These are phyloP conservation scores for Populus hybrid DNA, from an alignment of 441 rosid genomes.

Conservation along the genomic window DNA sequence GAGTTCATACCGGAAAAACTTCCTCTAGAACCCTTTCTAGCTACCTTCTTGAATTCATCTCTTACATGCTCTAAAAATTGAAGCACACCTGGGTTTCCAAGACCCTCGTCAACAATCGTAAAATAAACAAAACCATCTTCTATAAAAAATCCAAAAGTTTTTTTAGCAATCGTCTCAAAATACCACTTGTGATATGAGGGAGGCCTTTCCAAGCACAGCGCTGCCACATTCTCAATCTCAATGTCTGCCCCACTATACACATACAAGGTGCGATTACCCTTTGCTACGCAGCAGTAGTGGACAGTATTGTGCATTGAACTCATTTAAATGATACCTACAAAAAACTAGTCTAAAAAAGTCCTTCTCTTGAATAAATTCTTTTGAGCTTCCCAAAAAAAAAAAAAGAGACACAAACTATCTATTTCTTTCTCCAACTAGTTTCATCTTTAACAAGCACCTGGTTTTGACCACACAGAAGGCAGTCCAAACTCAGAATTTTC, in stretches of 20 bases:
- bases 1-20: conserved; percentile 55
- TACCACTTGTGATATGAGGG: conserved; percentile 82
- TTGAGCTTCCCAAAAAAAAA: not conserved
- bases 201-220: conserved; percentile 52
- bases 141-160: conserved; percentile 59
- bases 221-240: conserved; percentile 47
- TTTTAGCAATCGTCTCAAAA: conserved; percentile 59
- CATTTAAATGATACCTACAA: conserved; percentile 25
- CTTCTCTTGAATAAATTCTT: not conserved
- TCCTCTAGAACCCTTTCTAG: conserved; percentile 54
- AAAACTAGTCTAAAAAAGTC: conserved; percentile 1
- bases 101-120: conserved; percentile 54
- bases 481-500: not conserved
- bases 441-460: not conserved
- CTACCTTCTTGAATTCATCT: conserved; percentile 59
- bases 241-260: conserved; percentile 50
- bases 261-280: conserved; percentile 46
- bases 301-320: conserved; percentile 52
- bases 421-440: not conserved
- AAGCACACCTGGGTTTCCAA: conserved; percentile 47
- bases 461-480: not conserved
- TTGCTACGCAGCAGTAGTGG: conserved; percentile 63
- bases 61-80: conserved; percentile 50
- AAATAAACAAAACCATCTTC: conserved; percentile 72
- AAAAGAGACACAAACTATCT: not conserved